These are phyloP conservation scores for Yamadazyma atlantica DNA, from an alignment of 1,139 yeast genomes.

Conservation along the genomic window DNA sequence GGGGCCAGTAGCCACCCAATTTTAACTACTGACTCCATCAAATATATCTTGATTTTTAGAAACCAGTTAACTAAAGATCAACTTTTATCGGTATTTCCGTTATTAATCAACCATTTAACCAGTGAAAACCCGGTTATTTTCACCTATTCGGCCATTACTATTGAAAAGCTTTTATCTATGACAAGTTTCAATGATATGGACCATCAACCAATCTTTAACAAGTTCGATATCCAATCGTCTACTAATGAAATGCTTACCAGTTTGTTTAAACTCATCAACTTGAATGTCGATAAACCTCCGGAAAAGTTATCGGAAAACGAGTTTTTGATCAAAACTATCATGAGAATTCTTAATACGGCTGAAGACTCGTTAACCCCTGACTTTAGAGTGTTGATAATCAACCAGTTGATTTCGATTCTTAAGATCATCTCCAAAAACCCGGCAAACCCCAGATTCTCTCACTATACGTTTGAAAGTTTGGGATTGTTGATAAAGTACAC, in stretches of 20 bases:
- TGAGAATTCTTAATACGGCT: constrained; percentile 77
- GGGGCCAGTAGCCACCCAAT: constrained; percentile 53
- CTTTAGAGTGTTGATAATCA: constrained; percentile 49
- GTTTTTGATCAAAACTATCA: constrained; percentile 81
- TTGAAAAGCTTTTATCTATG: constrained; percentile 82
- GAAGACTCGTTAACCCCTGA: constrained; percentile 55
- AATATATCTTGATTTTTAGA: constrained; percentile 85
- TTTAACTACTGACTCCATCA: constrained; percentile 87
- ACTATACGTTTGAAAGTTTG: constrained; percentile 84
- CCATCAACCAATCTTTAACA: constrained; percentile 60
- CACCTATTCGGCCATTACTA: constrained; percentile 90
- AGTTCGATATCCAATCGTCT: constrained; percentile 59
- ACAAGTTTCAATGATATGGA: constrained; percentile 52
- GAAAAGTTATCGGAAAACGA: constrained; percentile 96
- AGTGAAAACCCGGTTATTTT: constrained; percentile 75
- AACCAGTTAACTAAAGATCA: constrained; percentile 90
- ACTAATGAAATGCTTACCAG: constrained; percentile 56
- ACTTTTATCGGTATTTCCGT: constrained; percentile 75
- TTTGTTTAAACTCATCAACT: constrained; percentile 63
- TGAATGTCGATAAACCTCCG: constrained; percentile 48
- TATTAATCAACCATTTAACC: constrained; percentile 67
- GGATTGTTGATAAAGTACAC: constrained; percentile 67
- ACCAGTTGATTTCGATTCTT: constrained; percentile 69
- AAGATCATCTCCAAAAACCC: constrained; percentile 81
- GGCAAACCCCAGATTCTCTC: constrained; percentile 91